Evolutionary conservation across 164 flowering plant genomes (phyloP), one percentile per base, ranked within the genome.

Genomic region (Stephania japonica): DNA sequence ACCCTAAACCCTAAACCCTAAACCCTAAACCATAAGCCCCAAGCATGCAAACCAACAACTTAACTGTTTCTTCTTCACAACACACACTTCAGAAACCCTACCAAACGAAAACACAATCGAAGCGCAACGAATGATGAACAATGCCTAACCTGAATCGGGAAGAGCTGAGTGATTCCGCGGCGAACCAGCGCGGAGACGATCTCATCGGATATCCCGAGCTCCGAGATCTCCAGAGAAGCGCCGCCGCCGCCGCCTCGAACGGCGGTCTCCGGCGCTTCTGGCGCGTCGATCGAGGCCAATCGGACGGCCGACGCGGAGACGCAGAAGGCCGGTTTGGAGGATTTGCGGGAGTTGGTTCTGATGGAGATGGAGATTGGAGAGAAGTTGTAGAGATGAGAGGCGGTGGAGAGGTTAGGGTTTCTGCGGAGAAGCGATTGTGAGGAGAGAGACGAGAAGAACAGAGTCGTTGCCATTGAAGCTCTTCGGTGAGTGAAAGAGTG

Each of bases 131-230:
- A 32, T 32, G 38, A 32, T 32, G 38, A 7, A 66, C 43, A 63
- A 18, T 18, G 21, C 14, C 6, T 16, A 1, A 81, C 83, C 79
- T 81, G 83, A 67, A 81, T 81, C 42, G 83, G 83, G 65, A 81
- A 80, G 61, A 80, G 83, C 67, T 77, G 69, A 7, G 83, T 80
- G 68, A 80, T 80, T 61, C 83, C 83, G 7, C 78, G 75, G 1
- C 77, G 70, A 27, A 75, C 64, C 43, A 81, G 79, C 19, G 83
- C 75, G 0, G 81, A 73, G 5, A 81, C 83, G 43, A 81, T 81
- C 79, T 78, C 81, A 14, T 78, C 65, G 9, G 83, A 70, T 44
- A 81, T 81, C 16, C 79, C 83, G 69, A 81, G 81, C 65, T 78
- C 68, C 47, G 79, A 24, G 24, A 81, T 81, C 32, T 75, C 79